Percentiles rank a stretch among this genome's conserved stretches.
These are phyloP conservation scores for Tolypocladium tundrense DNA, from an alignment of 2,329 filamentous ascomycete genomes.

Conservation along the genomic window DNA sequence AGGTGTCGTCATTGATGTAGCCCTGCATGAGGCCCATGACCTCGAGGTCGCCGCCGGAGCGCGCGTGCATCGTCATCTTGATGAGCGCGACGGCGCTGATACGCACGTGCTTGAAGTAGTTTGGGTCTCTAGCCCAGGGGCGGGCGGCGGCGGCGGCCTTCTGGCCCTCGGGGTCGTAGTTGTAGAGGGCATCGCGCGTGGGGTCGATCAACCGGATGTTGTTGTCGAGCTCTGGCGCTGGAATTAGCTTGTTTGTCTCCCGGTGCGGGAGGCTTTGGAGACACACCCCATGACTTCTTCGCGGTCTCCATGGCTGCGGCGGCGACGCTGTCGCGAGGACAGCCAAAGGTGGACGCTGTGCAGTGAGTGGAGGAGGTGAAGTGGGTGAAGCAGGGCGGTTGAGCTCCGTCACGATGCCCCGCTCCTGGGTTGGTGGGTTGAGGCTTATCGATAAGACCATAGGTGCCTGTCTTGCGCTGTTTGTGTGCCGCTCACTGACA, in stretches of 20 bases:
- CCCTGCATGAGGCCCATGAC: conserved; percentile 98
- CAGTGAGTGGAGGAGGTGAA: background rate
- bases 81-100: conserved; percentile 89
- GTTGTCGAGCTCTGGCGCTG: conserved; percentile 69
- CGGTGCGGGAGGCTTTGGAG: fast-evolving
- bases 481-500: background rate
- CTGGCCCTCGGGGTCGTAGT: conserved; percentile 61
- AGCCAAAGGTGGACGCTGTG: background rate
- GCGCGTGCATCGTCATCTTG: conserved; percentile 99
- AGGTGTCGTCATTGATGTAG: conserved; percentile 73
- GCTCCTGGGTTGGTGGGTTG: background rate
- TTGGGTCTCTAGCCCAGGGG: conserved; percentile 69
- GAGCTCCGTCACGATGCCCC: background rate
- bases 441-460: background rate
- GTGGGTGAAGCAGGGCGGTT: background rate
- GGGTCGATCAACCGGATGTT: conserved; percentile 74
- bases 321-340: background rate
- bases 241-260: background rate
- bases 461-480: too few species aligned
- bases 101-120: conserved; percentile 88
- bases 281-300: conserved; percentile 19
- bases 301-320: conserved; percentile 12
- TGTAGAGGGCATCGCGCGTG: conserved; percentile 82
- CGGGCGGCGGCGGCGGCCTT: conserved; percentile 52
- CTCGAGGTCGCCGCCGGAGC: conserved; percentile 85